phyloP scores from a whole-genome alignment of 2,329 filamentous ascomycete species.

The Cladosporium halotolerans region DNA sequence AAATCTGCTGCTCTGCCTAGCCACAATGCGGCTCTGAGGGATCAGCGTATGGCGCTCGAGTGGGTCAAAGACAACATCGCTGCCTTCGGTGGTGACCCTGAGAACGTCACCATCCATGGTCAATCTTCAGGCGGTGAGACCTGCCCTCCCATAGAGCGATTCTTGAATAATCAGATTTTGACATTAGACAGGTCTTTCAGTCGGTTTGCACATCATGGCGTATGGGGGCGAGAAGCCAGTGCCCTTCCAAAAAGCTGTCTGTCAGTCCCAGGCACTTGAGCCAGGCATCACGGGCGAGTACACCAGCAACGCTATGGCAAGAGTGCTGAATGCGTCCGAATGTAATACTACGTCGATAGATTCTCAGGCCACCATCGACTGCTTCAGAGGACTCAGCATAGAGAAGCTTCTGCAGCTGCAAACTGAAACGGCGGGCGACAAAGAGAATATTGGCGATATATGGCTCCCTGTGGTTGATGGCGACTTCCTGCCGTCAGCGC shows the following conservation, averaged over 20 bases:
- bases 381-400: conserved; percentile 41
- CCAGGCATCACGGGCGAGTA: conserved; percentile 43
- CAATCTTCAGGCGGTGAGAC: conserved; percentile 31
- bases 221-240: conserved; percentile 40
- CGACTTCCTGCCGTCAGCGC: conserved; percentile 40
- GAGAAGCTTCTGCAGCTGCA: conserved; percentile 40
- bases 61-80: conserved; percentile 38
- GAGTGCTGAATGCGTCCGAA: conserved; percentile 37
- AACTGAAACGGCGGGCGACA: conserved; percentile 34
- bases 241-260: conserved; percentile 44
- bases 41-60: conserved; percentile 34
- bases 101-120: conserved; percentile 35
- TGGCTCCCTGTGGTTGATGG: conserved; percentile 47
- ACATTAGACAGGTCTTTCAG: conserved; percentile 13
- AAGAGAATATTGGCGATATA: conserved; percentile 41
- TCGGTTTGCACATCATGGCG: conserved; percentile 42
- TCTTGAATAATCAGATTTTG: neutral
- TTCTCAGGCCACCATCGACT: conserved; percentile 40
- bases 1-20: conserved; percentile 28
- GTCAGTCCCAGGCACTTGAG: conserved; percentile 46
- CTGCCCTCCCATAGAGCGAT: neutral
- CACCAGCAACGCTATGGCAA: conserved; percentile 42
- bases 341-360: conserved; percentile 39
- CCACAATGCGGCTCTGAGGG: conserved; percentile 35
- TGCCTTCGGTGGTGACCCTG: conserved; percentile 37